These are phyloP conservation scores for Penicillium olsonii DNA, from an alignment of 2,329 filamentous ascomycete genomes.

Conservation along the genomic window DNA sequence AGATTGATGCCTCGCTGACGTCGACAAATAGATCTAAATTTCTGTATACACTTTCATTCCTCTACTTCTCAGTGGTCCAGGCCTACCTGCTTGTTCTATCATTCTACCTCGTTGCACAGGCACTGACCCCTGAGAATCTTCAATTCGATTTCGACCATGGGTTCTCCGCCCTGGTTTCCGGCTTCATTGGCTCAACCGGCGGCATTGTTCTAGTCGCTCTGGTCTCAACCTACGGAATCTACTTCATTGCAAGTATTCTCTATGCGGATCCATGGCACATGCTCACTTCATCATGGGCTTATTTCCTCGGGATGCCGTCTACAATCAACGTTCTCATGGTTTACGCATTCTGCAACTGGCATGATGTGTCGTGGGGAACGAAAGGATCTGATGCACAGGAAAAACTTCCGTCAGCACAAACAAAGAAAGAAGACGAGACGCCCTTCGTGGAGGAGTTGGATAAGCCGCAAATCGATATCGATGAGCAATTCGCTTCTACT, in stretches of 20 bases:
- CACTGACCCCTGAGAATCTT: slow-evolving; percentile 65
- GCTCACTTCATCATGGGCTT: slow-evolving; percentile 93
- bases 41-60: slow-evolving; percentile 84
- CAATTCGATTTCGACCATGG: slow-evolving; percentile 67
- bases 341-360: slow-evolving; percentile 99
- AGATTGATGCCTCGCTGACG: not conserved
- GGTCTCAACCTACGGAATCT: slow-evolving; percentile 88
- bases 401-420: slow-evolving; percentile 80
- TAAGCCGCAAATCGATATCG: slow-evolving; percentile 92
- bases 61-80: slow-evolving; percentile 82
- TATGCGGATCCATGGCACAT: slow-evolving; percentile 99
- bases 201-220: slow-evolving; percentile 90
- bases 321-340: slow-evolving; percentile 99
- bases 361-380: slow-evolving; percentile 98
- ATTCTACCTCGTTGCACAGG: slow-evolving; percentile 79
- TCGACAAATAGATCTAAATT: slow-evolving; percentile 63
- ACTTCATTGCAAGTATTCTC: slow-evolving; percentile 91
- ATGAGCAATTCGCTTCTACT: slow-evolving; percentile 89
- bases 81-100: slow-evolving; percentile 27
- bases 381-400: slow-evolving; percentile 95
- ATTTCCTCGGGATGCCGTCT: slow-evolving; percentile 86
- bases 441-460: slow-evolving; percentile 92
- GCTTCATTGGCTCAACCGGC: slow-evolving; percentile 74
- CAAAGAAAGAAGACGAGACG: slow-evolving; percentile 81
- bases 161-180: slow-evolving; percentile 64